Conservation (phyloP, 2,329 filamentous ascomycete genomes). For the Exophiala spinifera region DNA sequence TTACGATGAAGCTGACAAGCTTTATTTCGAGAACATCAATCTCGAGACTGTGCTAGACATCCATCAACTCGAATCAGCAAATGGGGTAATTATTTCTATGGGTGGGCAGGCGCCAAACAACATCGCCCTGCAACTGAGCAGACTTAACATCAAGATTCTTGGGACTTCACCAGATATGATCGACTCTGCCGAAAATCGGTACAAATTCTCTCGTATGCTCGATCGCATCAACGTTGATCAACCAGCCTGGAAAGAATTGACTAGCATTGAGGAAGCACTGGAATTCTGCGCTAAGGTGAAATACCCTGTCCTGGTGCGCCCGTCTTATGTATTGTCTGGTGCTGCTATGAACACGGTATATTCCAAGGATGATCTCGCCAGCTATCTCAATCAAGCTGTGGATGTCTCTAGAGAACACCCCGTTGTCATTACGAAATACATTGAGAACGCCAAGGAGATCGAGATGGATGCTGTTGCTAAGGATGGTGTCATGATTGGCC, state of each 20-base stretch:
- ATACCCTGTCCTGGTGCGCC: slow-evolving; percentile 91
- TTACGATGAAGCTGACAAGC: slow-evolving; percentile 87
- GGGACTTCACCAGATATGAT: slow-evolving; percentile 99
- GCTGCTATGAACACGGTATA: slow-evolving; percentile 99
- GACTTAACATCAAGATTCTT: slow-evolving; percentile 85
- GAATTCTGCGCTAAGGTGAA: slow-evolving; percentile 83
- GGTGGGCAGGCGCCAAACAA: slow-evolving; percentile 98
- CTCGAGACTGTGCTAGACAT: slow-evolving; percentile 89
- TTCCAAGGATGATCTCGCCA: slow-evolving; percentile 85
- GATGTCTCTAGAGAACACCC: slow-evolving; percentile 94
- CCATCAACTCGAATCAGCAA: slow-evolving; percentile 79
- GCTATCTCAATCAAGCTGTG: slow-evolving; percentile 82
- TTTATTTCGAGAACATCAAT: slow-evolving; percentile 96
- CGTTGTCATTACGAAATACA: slow-evolving; percentile 98
- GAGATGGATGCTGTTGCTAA: slow-evolving; percentile 98
- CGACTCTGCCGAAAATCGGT: slow-evolving; percentile 92
- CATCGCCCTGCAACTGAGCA: slow-evolving; percentile 84
- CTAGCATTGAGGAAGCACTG: slow-evolving; percentile 85
- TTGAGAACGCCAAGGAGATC: slow-evolving; percentile 98
- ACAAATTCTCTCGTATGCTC: slow-evolving; percentile 98
- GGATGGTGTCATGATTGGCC: slow-evolving; percentile 83
- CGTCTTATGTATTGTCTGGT: slow-evolving; percentile 94
- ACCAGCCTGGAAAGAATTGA: slow-evolving; percentile 96
- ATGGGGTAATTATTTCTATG: slow-evolving; percentile 89
- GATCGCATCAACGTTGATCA: slow-evolving; percentile 94